Evolutionary conservation across 768 basidiomycete species (phyloP).

Genomic region (Calocera cornea): DNA sequence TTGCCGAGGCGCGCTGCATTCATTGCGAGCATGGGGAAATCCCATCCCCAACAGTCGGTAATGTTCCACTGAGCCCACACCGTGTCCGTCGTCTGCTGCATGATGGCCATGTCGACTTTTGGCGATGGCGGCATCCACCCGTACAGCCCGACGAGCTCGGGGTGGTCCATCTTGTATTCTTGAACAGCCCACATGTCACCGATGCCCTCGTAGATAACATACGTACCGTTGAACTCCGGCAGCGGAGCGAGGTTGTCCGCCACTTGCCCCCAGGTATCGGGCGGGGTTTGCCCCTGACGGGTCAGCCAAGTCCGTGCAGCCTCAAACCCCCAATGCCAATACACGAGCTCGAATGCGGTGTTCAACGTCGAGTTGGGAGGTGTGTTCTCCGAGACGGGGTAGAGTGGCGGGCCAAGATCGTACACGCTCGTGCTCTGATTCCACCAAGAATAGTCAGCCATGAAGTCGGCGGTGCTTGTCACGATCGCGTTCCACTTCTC

Average conservation of each 20-base stretch:
- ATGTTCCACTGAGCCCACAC: constrained; percentile 44
- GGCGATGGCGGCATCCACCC: constrained; percentile 45
- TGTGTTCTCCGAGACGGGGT: constrained; percentile 44
- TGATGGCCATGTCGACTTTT: constrained; percentile 34
- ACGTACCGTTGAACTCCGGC: constrained; percentile 38
- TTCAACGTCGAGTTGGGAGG: constrained; percentile 41
- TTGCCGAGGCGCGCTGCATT: constrained; percentile 43
- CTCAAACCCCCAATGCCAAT: constrained; percentile 40
- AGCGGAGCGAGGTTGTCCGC: constrained; percentile 36
- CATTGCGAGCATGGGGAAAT: constrained; percentile 51
- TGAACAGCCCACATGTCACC: constrained; percentile 40
- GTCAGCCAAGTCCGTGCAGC: constrained; percentile 39
- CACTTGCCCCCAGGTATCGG: constrained; percentile 34
- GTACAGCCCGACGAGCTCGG: constrained; percentile 40
- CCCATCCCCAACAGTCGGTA: constrained; percentile 48
- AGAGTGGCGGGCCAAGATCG: constrained; percentile 49
- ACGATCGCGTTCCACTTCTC: constrained; percentile 42
- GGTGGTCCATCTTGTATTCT: constrained; percentile 43
- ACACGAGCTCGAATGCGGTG: constrained; percentile 45
- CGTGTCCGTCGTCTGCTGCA: constrained; percentile 38
- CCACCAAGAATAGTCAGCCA: constrained; percentile 42
- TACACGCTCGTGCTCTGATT: constrained; percentile 36
- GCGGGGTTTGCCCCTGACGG: constrained; percentile 30
- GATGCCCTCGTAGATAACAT: constrained; percentile 45
- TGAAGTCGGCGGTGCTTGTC: constrained; percentile 43